Base-by-base conservation (phyloP, 148 eudicot genomes). In the Polygonum maritimum region DNA sequence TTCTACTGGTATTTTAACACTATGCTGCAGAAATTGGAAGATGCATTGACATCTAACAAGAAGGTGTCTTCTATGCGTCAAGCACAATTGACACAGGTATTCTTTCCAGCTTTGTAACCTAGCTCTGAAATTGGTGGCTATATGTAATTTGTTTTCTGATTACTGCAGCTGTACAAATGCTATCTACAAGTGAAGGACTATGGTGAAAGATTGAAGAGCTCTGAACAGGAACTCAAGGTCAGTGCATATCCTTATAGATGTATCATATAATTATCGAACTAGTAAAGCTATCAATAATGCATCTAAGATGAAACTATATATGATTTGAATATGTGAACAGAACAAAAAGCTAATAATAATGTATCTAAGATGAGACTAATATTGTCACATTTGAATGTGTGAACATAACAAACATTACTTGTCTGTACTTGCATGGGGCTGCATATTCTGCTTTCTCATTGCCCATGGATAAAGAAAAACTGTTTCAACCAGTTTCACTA, bases 161-260 rank as follows among this genome's bases (percentile, higher is more conserved):
- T 76, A 77, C 52, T 81, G 78, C 88, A 94, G 98, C 75, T 94
- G 67, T 83, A 82, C 78, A 84, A 83, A 78, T 79, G 87, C 80
- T 94, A 81, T 73, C 82, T 76, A 71, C 90, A 85, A 80, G 87
- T 89, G 74, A 82, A 83, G 79, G 91, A 86, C 54, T 91, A 78
- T 78, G 81, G 79, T n/a, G 89, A 88, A 82, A 91, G 82, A 81
- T 82, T 91, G 76, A 93, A 89, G 84, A 77, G 76, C 74, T 82
- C 87, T 60, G 98, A 93, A 81, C 83, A 80, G 78, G 91, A 91
- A 75, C 94, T 93, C 71, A 86, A 88, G 98, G 98, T 93, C 77
- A 74, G 86, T 81, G 18, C 21, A 70, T 44, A 70, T 39, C 48
- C 4, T 39, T 72, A 41, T 69, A 41, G 19, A 36, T 8, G 16